Base-by-base conservation (phyloP, 2,329 filamentous ascomycete genomes). In the Aspergillus sclerotialis region DNA sequence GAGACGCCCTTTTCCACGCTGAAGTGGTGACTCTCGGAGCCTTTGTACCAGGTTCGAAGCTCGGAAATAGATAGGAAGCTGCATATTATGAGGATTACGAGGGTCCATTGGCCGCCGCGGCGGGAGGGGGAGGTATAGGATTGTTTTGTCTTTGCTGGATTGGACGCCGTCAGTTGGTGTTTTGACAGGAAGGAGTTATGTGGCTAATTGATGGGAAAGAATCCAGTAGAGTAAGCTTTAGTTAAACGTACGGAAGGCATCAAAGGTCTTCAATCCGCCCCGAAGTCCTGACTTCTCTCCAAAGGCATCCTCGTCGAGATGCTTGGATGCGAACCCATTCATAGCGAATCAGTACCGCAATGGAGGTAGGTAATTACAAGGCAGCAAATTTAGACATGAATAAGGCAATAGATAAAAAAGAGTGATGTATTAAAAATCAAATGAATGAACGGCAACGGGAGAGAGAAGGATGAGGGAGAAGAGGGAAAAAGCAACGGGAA, bases 51-150 rank as follows among this genome's bases (percentile, higher is more conserved):
- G 36, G 82, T 80, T 42, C 69, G 61, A 21, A 92, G 68, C 64
- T 98, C 92, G 32, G 79, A 78, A 68, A 82, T 78, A 48, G 85
- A 70, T 39, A 98, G 83, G 43, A 87, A 57, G 42, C 80, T 58
- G 43, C 86, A 92, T 43, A 93, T 70, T 32, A 84, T 43, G 40
- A 83, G 68, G 66, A 98, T 84, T 33, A 80, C 75, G 30, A 95
- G 75, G 14, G 92, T 96, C 84, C 89, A 95, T 67, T 93, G 88
- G 43, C 90, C 90, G 53, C 92, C 93, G 52, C 84, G 83, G 24
- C 83, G 76, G 19, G 87, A 93, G 45, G 81, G 78, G 30, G 84
- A 82, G 36, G 92, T 81, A 65, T 95, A 98, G 55, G 90, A 87
- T 11, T 89, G 78, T 69, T 96, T 96, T 35, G 90, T 86, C 72